Evolutionary conservation across 371 early-diverging fungal species (phyloP).

Genomic region (Lichtheimia hyalospora): DNA sequence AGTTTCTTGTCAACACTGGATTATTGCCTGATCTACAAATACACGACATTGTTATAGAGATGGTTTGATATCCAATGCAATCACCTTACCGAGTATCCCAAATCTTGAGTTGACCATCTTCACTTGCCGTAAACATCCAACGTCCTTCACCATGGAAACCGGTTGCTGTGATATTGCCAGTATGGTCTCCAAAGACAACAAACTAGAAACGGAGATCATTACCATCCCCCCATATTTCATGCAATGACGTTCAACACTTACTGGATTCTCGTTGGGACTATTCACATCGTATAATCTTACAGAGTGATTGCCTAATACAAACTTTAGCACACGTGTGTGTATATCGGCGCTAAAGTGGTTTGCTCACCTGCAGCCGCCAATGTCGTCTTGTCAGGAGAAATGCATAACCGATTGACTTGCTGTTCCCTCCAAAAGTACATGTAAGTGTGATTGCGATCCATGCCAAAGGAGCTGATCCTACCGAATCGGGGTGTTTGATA

Average conservation of each 20-base stretch:
- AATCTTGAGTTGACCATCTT: slow-evolving; percentile 92
- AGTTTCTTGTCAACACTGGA: slow-evolving; percentile 79
- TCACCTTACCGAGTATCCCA: slow-evolving; percentile 74
- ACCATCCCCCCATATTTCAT: too few relatives aligned
- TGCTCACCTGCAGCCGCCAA: slow-evolving; percentile 89
- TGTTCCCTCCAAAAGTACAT: slow-evolving; percentile 18
- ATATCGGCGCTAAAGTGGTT: not conserved
- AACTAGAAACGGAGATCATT: slow-evolving; percentile 38
- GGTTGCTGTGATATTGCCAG: slow-evolving; percentile 89
- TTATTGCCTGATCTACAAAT: slow-evolving; percentile 35
- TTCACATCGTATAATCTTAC: slow-evolving; percentile 86
- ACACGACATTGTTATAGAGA: not conserved
- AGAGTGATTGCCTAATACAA: slow-evolving; percentile 68
- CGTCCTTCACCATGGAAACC: slow-evolving; percentile 92
- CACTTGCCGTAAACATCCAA: slow-evolving; percentile 93
- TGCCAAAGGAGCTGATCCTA: slow-evolving; percentile 19
- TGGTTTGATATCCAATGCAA: not conserved
- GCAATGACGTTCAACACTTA: slow-evolving; percentile 28
- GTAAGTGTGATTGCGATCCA: too few relatives aligned
- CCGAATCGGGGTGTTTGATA: slow-evolving; percentile 92
- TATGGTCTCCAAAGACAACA: slow-evolving; percentile 84
- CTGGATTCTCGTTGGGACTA: slow-evolving; percentile 76
- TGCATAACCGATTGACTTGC: slow-evolving; percentile 93
- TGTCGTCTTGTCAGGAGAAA: slow-evolving; percentile 92
- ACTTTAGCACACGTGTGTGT: not conserved